Base-by-base conservation (phyloP, 1,284 basidiomycete genomes). In the Cutaneotrichosporon cutaneum region DNA sequence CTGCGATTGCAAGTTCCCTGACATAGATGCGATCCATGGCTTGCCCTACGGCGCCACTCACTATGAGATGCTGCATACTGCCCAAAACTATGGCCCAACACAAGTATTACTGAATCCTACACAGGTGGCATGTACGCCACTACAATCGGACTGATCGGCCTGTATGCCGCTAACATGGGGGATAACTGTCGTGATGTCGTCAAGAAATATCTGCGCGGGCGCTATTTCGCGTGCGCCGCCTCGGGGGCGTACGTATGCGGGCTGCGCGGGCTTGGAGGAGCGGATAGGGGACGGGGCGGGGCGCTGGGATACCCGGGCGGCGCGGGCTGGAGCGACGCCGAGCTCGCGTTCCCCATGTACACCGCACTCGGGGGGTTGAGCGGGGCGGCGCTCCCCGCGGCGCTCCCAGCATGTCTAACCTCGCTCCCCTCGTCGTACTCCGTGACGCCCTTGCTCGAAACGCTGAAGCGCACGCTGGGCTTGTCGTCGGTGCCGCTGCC, bases 361-460 rank as follows among this genome's bases (percentile, higher is more conserved):
- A 54, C 35, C 22, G 52, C 27, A 13, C 33, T 39, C 3, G 52
- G 52, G 22, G 48, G 48, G 16, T 51, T 51, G 26, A 51, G 48
- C 4, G 13, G 48, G 6, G 14, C 47, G 6, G 24, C 27, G 10
- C 22, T 50, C 47, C 27, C 47, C 13, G 8, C 48, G 18, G 10
- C 48, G 48, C 26, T 51, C 13, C 48, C 48, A 4, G 7, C 30
- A 9, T 16, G 11, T 24, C 47, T 8, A 48, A 24, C 6, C 24
- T 48, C 24, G 22, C 22, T 24, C 24, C 24, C 21, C 14, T 27
- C 35, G 13, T 26, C 8, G 11, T 48, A 24, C 14, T 11, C 26
- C 11, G 14, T 22, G 11, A 45, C n/a, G 44, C 8, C 44, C 22
- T 48, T 48, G 26, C 47, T 48, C 5, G 47, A 16, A 2, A 27